Evolutionary conservation across 2,329 filamentous ascomycete genomes (phyloP).

Genomic region (Arthrobotrys entomopaga): DNA sequence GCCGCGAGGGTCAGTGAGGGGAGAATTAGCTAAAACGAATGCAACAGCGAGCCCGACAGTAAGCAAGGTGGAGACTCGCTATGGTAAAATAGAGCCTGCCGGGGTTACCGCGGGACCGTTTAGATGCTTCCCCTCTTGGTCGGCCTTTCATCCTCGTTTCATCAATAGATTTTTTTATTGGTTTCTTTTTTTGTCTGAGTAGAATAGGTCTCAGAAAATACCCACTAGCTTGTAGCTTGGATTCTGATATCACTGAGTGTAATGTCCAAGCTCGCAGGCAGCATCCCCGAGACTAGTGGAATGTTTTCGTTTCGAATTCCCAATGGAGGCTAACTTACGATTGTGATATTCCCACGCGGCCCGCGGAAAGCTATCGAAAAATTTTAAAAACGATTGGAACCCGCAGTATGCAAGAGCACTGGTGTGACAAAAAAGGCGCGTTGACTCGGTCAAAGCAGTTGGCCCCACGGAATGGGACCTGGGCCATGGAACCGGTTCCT

Average conservation of each 20-base stretch:
- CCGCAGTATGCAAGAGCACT: conserved; percentile 33
- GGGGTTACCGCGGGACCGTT: conserved; percentile 6
- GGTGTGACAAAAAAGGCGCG: conserved; percentile 40
- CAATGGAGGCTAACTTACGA: conserved; percentile 17
- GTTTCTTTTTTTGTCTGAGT: too few relatives aligned
- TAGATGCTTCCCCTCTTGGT: too few relatives aligned
- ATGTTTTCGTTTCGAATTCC: conserved; percentile 13
- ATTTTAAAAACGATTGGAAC: conserved; percentile 51
- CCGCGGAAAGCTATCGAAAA: conserved; percentile 53
- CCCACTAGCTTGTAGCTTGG: too few relatives aligned
- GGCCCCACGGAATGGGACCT: conserved; percentile 46
- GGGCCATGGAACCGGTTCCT: conserved; percentile 50
- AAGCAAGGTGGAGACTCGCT: neutral
- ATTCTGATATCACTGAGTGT: too few relatives aligned
- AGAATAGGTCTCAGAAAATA: too few relatives aligned
- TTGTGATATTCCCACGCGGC: conserved; percentile 50
- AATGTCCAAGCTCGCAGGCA: too few relatives aligned
- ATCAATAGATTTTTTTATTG: too few relatives aligned
- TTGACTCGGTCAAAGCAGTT: conserved; percentile 51
- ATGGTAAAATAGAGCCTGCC: neutral
- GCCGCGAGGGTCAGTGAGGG: conserved; percentile 15
- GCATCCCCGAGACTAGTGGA: too few relatives aligned
- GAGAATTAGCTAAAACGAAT: too few relatives aligned
- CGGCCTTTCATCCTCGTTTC: too few relatives aligned
- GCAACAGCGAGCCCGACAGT: neutral